phyloP scores from a whole-genome alignment of 805 yeast genomes.

The Starmerella sp. region DNA sequence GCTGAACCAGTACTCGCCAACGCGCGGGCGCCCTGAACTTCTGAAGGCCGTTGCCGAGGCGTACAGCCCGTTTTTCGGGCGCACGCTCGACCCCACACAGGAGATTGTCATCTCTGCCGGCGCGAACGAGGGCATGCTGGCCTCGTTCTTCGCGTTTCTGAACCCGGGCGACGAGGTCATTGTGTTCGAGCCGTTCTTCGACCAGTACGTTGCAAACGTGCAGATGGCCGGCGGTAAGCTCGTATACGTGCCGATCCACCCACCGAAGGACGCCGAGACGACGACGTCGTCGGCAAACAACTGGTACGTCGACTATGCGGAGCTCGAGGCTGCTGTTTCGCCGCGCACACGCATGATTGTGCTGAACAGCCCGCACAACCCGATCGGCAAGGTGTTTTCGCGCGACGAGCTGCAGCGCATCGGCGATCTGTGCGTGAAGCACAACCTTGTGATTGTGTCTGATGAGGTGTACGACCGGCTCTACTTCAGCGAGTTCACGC shows the following conservation, averaged over 20 bases:
- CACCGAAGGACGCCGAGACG: slow-evolving; percentile 58
- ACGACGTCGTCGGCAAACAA: slow-evolving; percentile 67
- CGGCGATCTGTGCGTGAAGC: slow-evolving; percentile 73
- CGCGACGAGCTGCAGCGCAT: slow-evolving; percentile 60
- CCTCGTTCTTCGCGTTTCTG: slow-evolving; percentile 74
- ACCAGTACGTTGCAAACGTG: slow-evolving; percentile 89
- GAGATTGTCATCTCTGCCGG: slow-evolving; percentile 85
- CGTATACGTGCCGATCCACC: slow-evolving; percentile 73
- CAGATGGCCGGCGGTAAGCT: slow-evolving; percentile 89
- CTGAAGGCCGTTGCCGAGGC: slow-evolving; percentile 57
- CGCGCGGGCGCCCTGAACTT: slow-evolving; percentile 74
- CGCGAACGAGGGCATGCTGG: slow-evolving; percentile 89
- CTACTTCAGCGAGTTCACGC: slow-evolving; percentile 61
- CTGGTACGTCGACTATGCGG: slow-evolving; percentile 76
- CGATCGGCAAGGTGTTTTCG: slow-evolving; percentile 82
- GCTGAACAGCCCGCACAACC: slow-evolving; percentile 91
- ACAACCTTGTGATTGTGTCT: slow-evolving; percentile 70
- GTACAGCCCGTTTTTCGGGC: slow-evolving; percentile 57
- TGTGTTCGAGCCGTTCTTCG: slow-evolving; percentile 94
- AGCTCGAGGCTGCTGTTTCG: slow-evolving; percentile 59
- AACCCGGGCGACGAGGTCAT: slow-evolving; percentile 88
- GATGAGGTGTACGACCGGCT: slow-evolving; percentile 95
- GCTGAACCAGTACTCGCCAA: slow-evolving; percentile 85
- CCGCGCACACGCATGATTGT: slow-evolving; percentile 75
- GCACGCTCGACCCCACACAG: slow-evolving; percentile 41